These are phyloP conservation scores for Ceratocystis ficicola DNA, from an alignment of 2,329 filamentous ascomycete genomes.

Conservation along the genomic window DNA sequence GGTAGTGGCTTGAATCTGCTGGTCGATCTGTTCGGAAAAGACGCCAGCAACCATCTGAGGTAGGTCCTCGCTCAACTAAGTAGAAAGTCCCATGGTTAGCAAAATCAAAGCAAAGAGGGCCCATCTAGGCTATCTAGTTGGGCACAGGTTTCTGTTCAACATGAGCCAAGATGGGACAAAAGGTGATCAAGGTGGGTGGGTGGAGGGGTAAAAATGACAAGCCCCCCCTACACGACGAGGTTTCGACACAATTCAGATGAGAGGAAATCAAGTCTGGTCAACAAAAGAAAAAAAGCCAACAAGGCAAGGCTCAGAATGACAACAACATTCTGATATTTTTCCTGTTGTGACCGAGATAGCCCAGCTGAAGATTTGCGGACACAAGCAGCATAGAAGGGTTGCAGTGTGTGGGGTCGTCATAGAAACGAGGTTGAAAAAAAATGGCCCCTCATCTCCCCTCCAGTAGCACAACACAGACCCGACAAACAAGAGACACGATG, in stretches of 20 bases:
- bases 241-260: not conserved
- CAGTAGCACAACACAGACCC: constrained; percentile 5
- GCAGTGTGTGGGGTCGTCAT: constrained; percentile 21
- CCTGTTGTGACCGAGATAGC: not conserved
- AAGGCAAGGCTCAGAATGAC: not conserved
- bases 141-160: not conserved
- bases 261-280: not conserved
- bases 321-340: not conserved
- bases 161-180: not conserved
- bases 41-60: constrained; percentile 96
- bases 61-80: constrained; percentile 88
- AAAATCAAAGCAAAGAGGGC: not conserved
- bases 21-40: constrained; percentile 97
- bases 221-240: constrained; percentile 13
- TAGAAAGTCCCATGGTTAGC: not conserved
- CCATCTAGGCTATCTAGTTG: not conserved
- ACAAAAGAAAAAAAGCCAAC: not conserved
- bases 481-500: constrained; percentile 1
- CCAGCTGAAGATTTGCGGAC: not conserved
- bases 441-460: constrained; percentile 19
- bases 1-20: constrained; percentile 92
- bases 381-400: not conserved
- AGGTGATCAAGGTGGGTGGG: not conserved
- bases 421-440: constrained; percentile 20
- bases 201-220: constrained; percentile 19